A percentile compares a stretch with the other conserved stretches of the same genome.
Evolutionary conservation across 2,329 filamentous ascomycete species (phyloP).

Genomic region (Cordyceps tenuipes): DNA sequence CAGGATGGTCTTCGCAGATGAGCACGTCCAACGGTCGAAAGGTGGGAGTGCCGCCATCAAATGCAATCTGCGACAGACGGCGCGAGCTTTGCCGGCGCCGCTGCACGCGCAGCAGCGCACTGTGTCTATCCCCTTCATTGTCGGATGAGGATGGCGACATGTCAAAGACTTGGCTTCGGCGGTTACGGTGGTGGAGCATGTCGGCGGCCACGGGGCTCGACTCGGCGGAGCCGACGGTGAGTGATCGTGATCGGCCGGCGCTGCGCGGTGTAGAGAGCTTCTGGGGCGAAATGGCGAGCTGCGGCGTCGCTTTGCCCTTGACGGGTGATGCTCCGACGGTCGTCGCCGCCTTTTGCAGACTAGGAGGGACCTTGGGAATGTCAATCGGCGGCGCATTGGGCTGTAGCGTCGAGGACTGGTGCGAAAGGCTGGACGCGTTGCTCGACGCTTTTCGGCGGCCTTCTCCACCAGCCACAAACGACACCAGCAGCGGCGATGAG

Average conservation of each 20-base stretch:
- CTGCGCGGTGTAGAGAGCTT: conserved; percentile 56
- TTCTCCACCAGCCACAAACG: conserved; percentile 82
- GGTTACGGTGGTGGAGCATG: conserved; percentile 74
- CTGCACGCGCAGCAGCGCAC: conserved; percentile 84
- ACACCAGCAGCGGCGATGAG: conserved; percentile 72
- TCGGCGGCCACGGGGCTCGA: conserved; percentile 66
- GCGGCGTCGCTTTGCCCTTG: conserved; percentile 46
- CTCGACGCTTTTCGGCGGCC: conserved; percentile 82
- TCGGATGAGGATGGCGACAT: conserved; percentile 96
- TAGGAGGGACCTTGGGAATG: conserved; percentile 53
- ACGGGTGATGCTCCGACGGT: conserved; percentile 46
- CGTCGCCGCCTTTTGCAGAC: conserved; percentile 52
- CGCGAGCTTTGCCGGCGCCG: conserved; percentile 91
- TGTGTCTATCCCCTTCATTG: conserved; percentile 89
- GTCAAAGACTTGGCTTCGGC: conserved; percentile 89
- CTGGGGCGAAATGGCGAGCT: conserved; percentile 51
- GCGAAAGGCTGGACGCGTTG: conserved; percentile 74
- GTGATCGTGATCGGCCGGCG: conserved; percentile 66
- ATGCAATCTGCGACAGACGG: conserved; percentile 81
- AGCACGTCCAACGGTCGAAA: conserved; percentile 90
- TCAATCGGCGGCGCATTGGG: conserved; percentile 66
- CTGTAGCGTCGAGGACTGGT: conserved; percentile 64
- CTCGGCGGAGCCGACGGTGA: conserved; percentile 92
- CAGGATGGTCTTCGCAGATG: conserved; percentile 95
- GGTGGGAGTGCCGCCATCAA: conserved; percentile 65